Evolutionary conservation across 2,329 filamentous ascomycete genomes (phyloP).

Genomic region (Aspergillus sp.): DNA sequence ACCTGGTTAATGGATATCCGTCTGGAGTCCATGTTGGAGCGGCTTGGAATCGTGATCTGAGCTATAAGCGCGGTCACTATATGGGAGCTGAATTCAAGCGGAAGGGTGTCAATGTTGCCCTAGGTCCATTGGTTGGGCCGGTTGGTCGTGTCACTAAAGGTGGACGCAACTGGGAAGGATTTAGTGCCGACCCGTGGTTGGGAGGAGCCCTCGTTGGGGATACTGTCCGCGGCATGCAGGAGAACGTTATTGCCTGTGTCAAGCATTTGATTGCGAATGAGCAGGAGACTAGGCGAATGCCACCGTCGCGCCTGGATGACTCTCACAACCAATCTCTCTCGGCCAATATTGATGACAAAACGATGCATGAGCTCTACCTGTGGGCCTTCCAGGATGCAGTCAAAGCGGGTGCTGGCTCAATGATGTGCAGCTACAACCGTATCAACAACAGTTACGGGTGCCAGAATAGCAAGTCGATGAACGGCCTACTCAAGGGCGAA

Average conservation of each 20-base stretch:
- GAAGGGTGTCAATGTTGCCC: constrained; percentile 43
- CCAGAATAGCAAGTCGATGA: constrained; percentile 75
- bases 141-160: constrained; percentile 32
- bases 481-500: constrained; percentile 75
- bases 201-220: constrained; percentile 37
- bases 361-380: constrained; percentile 65
- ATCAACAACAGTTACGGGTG: constrained; percentile 78
- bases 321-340: constrained; percentile 43
- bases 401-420: constrained; percentile 54
- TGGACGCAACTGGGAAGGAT: constrained; percentile 28
- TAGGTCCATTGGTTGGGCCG: constrained; percentile 44
- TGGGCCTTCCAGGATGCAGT: constrained; percentile 67
- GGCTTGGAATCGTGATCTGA: background rate
- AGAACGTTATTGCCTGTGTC: constrained; percentile 39
- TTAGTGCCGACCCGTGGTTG: constrained; percentile 43
- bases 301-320: too few species aligned
- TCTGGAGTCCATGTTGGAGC: background rate
- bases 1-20: background rate
- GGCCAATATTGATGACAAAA: constrained; percentile 64
- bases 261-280: constrained; percentile 63
- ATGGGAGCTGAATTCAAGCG: background rate
- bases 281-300: constrained; percentile 48
- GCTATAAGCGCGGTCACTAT: background rate
- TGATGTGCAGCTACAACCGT: constrained; percentile 63
- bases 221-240: constrained; percentile 44